Percentiles rank a stretch among this genome's conserved stretches.
Conservation (phyloP, 1,139 yeast species). For the Hansenula lynferdii region DNA sequence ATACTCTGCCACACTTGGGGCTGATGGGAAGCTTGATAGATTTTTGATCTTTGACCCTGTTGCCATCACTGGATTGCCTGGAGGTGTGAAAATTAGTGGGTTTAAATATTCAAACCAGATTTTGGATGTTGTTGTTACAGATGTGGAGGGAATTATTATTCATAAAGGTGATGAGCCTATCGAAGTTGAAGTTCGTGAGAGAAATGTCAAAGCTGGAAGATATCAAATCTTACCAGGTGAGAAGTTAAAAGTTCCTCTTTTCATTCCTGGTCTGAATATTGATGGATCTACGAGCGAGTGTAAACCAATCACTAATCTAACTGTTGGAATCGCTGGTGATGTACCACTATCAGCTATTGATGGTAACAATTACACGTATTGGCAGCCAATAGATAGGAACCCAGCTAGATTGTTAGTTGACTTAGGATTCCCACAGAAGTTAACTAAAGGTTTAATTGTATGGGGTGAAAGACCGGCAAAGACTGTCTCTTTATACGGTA, state of each 20-base stretch:
- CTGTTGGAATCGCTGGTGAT: slow-evolving; percentile 63
- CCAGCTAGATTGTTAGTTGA: slow-evolving; percentile 40
- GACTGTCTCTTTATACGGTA: slow-evolving; percentile 29
- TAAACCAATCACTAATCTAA: slow-evolving; percentile 41
- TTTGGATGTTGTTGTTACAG: slow-evolving; percentile 46
- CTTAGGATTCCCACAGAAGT: slow-evolving; percentile 32
- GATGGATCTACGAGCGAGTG: slow-evolving; percentile 61
- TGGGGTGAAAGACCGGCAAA: slow-evolving; percentile 44
- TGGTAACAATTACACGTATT: slow-evolving; percentile 75
- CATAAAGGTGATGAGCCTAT: slow-evolving; percentile 38
- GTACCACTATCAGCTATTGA: slow-evolving; percentile 59
- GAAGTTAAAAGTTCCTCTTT: slow-evolving; percentile 48
- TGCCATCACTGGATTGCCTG: slow-evolving; percentile 51
- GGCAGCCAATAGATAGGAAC: slow-evolving; percentile 51
- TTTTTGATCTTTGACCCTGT: slow-evolving; percentile 58
- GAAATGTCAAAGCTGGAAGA: slow-evolving; percentile 41
- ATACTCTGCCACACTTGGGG: slow-evolving; percentile 37
- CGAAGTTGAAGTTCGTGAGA: slow-evolving; percentile 42
- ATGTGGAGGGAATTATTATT: slow-evolving; percentile 41
- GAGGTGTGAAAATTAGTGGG: slow-evolving; percentile 53
- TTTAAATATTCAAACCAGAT: slow-evolving; percentile 59
- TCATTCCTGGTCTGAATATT: slow-evolving; percentile 37
- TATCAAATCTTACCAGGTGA: slow-evolving; percentile 42
- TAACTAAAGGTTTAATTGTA: slow-evolving; percentile 30
- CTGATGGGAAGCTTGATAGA: slow-evolving; percentile 36